Base-by-base conservation (phyloP, 805 yeast genomes). In the Yamadazyma scolyti region DNA sequence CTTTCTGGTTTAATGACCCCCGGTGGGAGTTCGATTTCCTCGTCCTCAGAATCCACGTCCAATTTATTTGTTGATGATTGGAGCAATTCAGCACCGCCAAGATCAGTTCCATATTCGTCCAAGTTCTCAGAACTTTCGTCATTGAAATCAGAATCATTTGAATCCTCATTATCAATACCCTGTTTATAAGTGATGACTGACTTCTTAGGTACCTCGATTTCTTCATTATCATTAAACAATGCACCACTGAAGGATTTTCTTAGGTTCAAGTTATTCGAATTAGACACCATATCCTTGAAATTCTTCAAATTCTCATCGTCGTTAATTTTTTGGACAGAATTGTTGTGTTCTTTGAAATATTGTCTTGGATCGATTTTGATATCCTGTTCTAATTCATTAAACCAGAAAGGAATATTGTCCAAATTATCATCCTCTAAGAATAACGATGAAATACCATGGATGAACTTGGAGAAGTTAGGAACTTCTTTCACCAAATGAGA, bases 331-430 rank as follows among this genome's bases (percentile, higher is more conserved):
- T 72, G 59, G 38, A 68, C 58, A 42, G 73, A 77, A 42, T 66
- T 64, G 42, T 71, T 66, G 20, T 36, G 37, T 4, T 34, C 17
- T n/a, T 26, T 80, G 47, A 76, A 77, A 0, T 88, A 88, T 48
- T 80, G 82, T 42, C 75, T 75, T n/a, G 94, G 94, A 49, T 83
- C 82, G 42, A 73, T 73, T 44, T 86, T 73, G 37, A 81, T 80
- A 54, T 83, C 90, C 31, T 47, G 44, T 42, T 58, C 97, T 47
- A 93, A 66, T 39, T 90, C 97, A 36, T 94, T 85, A 43, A 87
- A 71, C 98, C 98, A 90, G 56, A 88, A 84, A 34, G 98, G 98
- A 40, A 90, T 69, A 41, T 82, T 79, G 53, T 87, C 96, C 51
- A 90, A 71, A 45, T 82, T 81, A 48, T 90, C 97, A 54, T 86